Evolutionary conservation across 2,329 filamentous ascomycete species (phyloP).

Genomic region (Botrytis paeoniae): DNA sequence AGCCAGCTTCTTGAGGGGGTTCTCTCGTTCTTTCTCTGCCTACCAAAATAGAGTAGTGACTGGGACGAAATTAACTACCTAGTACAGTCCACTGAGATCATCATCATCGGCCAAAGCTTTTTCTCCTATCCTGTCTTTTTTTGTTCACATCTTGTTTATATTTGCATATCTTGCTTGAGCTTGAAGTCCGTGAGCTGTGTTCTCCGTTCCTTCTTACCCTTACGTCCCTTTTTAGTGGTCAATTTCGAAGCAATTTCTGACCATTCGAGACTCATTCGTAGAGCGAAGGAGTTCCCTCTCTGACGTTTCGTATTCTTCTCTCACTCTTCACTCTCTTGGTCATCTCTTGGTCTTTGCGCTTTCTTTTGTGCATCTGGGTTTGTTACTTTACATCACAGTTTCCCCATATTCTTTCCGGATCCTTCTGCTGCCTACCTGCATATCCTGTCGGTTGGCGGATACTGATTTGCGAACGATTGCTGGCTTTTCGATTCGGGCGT

Average conservation of each 20-base stretch:
- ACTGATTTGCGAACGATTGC: slow-evolving; percentile 12
- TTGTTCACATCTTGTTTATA: neutral
- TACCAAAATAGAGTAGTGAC: neutral
- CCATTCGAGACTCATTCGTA: slow-evolving; percentile 16
- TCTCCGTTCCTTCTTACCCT: slow-evolving; percentile 11
- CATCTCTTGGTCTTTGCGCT: slow-evolving; percentile 23
- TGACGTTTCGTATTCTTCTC: slow-evolving; percentile 30
- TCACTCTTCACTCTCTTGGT: slow-evolving; percentile 31
- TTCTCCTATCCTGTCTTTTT: slow-evolving; percentile 18
- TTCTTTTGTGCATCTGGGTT: slow-evolving; percentile 4
- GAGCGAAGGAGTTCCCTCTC: slow-evolving; percentile 19
- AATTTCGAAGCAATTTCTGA: slow-evolving; percentile 11
- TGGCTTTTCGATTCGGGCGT: slow-evolving; percentile 27
- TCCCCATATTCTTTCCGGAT: slow-evolving; percentile 21
- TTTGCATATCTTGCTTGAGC: slow-evolving; percentile 10
- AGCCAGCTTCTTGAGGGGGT: neutral
- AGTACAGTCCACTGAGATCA: neutral
- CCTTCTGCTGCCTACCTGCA: slow-evolving; percentile 11
- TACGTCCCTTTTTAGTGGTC: slow-evolving; percentile 15
- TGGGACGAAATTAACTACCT: neutral
- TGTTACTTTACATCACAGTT: slow-evolving; percentile 20
- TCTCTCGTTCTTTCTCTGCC: neutral
- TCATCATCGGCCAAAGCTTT: slow-evolving; percentile 6
- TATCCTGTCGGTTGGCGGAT: slow-evolving; percentile 15
- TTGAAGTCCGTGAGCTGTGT: slow-evolving; percentile 15